Conservation (phyloP, 78 protist species). For the Cavenderia fasciculata region DNA sequence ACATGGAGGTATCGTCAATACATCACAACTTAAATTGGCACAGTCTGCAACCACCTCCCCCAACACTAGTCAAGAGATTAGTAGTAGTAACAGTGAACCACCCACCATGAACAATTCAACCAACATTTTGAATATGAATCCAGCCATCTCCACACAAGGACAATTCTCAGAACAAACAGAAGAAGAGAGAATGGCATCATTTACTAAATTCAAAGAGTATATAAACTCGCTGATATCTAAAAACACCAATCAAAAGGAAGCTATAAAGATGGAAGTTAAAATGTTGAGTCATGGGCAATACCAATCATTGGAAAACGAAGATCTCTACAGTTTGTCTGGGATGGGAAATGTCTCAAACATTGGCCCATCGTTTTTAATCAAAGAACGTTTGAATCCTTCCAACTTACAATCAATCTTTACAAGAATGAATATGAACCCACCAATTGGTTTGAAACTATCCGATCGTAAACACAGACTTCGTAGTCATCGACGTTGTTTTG, state of each 20-base stretch:
- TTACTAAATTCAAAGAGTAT: slow-evolving; percentile 48
- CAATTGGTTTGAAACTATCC: slow-evolving; percentile 41
- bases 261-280: slow-evolving; percentile 31
- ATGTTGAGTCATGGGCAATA: neutral
- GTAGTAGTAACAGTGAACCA: neutral
- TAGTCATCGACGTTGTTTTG: slow-evolving; percentile 36
- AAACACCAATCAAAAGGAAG: neutral
- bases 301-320: neutral
- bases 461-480: slow-evolving; percentile 41
- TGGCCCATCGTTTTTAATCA: neutral
- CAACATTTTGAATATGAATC: neutral
- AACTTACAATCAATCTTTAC: slow-evolving; percentile 22
- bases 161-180: slow-evolving; percentile 47
- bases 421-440: slow-evolving; percentile 24
- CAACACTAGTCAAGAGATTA: neutral
- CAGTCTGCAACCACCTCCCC: neutral
- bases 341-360: neutral
- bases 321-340: neutral
- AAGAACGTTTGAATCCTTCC: slow-evolving; percentile 29
- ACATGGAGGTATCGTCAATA: too few species aligned
- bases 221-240: slow-evolving; percentile 34
- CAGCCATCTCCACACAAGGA: neutral
- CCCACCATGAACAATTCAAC: neutral
- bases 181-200: slow-evolving; percentile 43
- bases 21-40: neutral